Percentiles rank a stretch among this genome's conserved stretches.
phyloP scores from a whole-genome alignment of 306 rosid genomes.

The Medicago ruthenica region DNA sequence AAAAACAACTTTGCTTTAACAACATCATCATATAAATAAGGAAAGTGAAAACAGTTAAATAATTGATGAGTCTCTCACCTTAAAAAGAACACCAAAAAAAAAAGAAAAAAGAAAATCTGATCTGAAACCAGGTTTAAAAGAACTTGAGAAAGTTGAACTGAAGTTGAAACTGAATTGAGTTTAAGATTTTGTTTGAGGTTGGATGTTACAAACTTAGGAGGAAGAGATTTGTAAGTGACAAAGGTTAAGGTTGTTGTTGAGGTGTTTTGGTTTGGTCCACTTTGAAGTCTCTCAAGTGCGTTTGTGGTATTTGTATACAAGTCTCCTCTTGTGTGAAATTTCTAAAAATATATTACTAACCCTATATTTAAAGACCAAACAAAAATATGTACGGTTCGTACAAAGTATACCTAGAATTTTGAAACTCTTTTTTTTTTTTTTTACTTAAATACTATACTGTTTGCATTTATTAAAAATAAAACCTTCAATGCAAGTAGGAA shows the following conservation, averaged over 20 bases:
- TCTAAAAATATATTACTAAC: slow-evolving; percentile 35
- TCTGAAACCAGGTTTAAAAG: slow-evolving; percentile 28
- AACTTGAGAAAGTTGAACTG: slow-evolving; percentile 30
- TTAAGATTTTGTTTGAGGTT: slow-evolving; percentile 15
- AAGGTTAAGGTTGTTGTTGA: slow-evolving; percentile 22
- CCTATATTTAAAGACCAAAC: background rate
- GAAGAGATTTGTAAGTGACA: slow-evolving; percentile 17
- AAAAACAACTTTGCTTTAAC: slow-evolving; percentile 16
- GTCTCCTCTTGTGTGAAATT: slow-evolving; percentile 7
- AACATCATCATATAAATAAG: background rate
- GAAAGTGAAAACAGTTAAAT: slow-evolving; percentile 21
- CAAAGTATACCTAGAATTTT: too few relatives aligned
- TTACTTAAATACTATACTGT: too few relatives aligned
- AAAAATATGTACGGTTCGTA: too few relatives aligned
- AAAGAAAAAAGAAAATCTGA: slow-evolving; percentile 25
- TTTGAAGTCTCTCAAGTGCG: background rate
- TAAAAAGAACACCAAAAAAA: background rate
- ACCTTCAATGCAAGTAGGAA: too few relatives aligned
- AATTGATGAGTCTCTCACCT: slow-evolving; percentile 40
- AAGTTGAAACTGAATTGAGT: slow-evolving; percentile 38
- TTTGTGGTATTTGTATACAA: background rate
- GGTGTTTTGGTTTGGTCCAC: slow-evolving; percentile 26
- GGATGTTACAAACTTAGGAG: slow-evolving; percentile 18
- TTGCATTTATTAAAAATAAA: too few relatives aligned
- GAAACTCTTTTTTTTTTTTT: too few relatives aligned